A percentile compares a stretch with the other conserved stretches of the same genome.
phyloP scores from a whole-genome alignment of 2,329 filamentous ascomycete genomes.

The Trichoderma endophyticum region DNA sequence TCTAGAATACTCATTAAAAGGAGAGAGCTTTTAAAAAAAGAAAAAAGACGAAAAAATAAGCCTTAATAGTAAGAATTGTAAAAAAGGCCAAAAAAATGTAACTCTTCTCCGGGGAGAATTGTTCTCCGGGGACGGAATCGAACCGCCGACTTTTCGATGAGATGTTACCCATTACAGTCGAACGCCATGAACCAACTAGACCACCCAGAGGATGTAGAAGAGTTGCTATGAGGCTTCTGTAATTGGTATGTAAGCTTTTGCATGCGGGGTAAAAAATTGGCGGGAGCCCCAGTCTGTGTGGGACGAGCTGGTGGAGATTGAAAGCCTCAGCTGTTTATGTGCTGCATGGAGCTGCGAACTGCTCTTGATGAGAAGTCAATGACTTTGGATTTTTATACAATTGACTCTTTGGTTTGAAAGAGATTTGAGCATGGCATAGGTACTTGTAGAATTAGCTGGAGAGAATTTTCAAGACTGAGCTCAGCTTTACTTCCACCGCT shows the following conservation, averaged over 20 bases:
- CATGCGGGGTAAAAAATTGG: not conserved
- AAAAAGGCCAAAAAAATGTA: slow-evolving; percentile 6
- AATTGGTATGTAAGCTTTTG: not conserved
- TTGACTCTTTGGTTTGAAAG: not conserved
- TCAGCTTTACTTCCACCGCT: not conserved
- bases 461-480: not conserved
- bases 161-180: slow-evolving; percentile 26
- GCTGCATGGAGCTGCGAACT: not conserved
- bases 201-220: slow-evolving; percentile 25
- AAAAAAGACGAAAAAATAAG: not conserved
- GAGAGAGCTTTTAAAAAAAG: not conserved
- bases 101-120: slow-evolving; percentile 17
- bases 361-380: not conserved
- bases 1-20: not conserved
- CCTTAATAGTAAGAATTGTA: not conserved
- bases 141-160: slow-evolving; percentile 30
- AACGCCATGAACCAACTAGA: slow-evolving; percentile 30
- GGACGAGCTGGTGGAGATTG: not conserved
- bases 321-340: not conserved
- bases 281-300: not conserved
- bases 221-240: not conserved
- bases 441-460: not conserved
- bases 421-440: not conserved
- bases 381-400: accelerated
- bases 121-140: slow-evolving; percentile 24